These are phyloP conservation scores for Emmonsia crescens DNA, from an alignment of 2,329 filamentous ascomycete genomes.

Conservation along the genomic window DNA sequence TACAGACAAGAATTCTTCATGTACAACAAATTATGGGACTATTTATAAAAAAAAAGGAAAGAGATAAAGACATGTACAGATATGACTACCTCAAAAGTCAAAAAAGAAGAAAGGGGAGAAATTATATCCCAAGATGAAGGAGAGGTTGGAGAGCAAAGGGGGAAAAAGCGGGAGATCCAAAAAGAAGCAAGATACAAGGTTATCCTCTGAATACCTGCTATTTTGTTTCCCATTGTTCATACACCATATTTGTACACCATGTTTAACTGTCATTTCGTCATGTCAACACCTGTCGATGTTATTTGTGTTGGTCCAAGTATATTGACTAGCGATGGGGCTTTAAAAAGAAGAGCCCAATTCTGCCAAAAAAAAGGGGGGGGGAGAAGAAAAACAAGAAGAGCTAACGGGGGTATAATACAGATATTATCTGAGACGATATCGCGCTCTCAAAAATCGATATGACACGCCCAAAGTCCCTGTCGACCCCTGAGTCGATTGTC, in stretches of 20 bases:
- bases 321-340: background rate
- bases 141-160: background rate
- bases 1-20: conserved; percentile 10
- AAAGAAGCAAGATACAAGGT: background rate
- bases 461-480: conserved; percentile 30
- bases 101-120: background rate
- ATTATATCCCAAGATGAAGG: background rate
- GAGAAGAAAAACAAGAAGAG: background rate
- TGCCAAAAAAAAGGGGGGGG: background rate
- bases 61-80: background rate
- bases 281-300: background rate
- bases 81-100: background rate
- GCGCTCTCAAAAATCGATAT: conserved; percentile 73
- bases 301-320: background rate
- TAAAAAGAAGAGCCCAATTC: background rate
- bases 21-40: conserved; percentile 11
- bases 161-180: background rate
- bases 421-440: conserved; percentile 87
- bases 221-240: background rate
- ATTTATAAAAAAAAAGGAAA: background rate
- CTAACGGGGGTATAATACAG: conserved; percentile 34
- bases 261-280: background rate
- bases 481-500: conserved; percentile 15
- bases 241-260: conserved; percentile 1
- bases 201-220: background rate